Evolutionary conservation across 768 basidiomycete species (phyloP).

Genomic region (Clitopilus hobsonii): DNA sequence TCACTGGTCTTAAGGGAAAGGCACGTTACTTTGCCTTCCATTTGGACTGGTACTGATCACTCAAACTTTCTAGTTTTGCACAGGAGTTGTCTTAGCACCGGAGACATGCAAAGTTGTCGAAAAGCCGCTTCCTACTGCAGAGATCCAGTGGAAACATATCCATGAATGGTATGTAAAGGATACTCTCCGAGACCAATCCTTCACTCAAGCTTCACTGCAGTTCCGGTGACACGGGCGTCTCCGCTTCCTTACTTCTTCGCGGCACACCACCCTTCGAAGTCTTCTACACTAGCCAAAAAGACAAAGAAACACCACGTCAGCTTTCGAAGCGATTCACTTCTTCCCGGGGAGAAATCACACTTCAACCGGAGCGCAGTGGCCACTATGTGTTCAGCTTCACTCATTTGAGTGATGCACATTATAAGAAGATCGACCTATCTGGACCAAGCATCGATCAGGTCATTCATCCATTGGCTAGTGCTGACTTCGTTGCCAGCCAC

Average conservation of each 20-base stretch:
- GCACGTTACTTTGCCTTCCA: too few species aligned
- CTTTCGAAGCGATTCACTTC: slow-evolving; percentile 53
- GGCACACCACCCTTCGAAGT: slow-evolving; percentile 89
- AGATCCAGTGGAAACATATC: slow-evolving; percentile 85
- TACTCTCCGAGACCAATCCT: background rate
- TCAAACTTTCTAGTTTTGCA: slow-evolving; percentile 58
- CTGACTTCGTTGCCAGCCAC: slow-evolving; percentile 55
- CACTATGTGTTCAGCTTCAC: slow-evolving; percentile 83
- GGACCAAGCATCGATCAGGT: slow-evolving; percentile 81
- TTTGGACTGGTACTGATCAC: slow-evolving; percentile 3
- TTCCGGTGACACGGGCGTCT: slow-evolving; percentile 89
- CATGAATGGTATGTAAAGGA: slow-evolving; percentile 87
- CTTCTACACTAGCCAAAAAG: slow-evolving; percentile 69
- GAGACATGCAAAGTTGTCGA: slow-evolving; percentile 76
- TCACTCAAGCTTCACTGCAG: slow-evolving; percentile 28
- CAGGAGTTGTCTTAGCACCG: slow-evolving; percentile 80
- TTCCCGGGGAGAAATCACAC: slow-evolving; percentile 75
- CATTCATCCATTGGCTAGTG: slow-evolving; percentile 84
- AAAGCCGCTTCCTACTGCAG: slow-evolving; percentile 71
- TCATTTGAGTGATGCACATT: slow-evolving; percentile 79
- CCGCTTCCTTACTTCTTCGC: slow-evolving; percentile 78
- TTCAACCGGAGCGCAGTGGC: slow-evolving; percentile 87
- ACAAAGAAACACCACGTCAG: slow-evolving; percentile 61
- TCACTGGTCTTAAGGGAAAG: slow-evolving; percentile 68
- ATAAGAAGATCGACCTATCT: slow-evolving; percentile 68